These are phyloP conservation scores for Pezicula neosporulosa DNA, from an alignment of 2,329 filamentous ascomycete species.

Conservation along the genomic window DNA sequence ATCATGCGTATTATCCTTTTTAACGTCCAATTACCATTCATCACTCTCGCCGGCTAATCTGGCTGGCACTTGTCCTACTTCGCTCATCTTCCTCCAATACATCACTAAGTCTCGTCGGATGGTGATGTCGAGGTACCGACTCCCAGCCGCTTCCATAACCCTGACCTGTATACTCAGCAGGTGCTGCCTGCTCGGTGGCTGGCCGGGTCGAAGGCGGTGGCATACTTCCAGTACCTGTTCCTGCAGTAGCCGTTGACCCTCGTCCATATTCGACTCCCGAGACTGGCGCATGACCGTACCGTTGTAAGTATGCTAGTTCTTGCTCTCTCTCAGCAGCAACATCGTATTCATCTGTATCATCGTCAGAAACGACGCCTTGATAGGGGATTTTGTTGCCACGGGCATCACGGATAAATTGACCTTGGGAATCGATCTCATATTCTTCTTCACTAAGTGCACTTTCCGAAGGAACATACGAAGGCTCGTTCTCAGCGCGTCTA, in stretches of 20 bases:
- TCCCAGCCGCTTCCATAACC: conserved; percentile 73
- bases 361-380: conserved; percentile 44
- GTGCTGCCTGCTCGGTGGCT: conserved; percentile 5
- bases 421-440: conserved; percentile 61
- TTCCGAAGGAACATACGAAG: conserved; percentile 42
- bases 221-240: neutral
- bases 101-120: conserved; percentile 84
- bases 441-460: conserved; percentile 67
- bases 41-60: conserved; percentile 22
- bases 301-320: conserved; percentile 18
- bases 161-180: conserved; percentile 62
- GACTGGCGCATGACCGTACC: conserved; percentile 18
- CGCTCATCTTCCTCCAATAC: conserved; percentile 84
- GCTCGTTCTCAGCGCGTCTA: conserved; percentile 41
- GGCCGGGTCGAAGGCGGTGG: conserved; percentile 12
- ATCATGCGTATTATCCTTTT: neutral
- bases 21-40: neutral
- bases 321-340: conserved; percentile 27
- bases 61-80: conserved; percentile 62
- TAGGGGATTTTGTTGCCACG: conserved; percentile 55
- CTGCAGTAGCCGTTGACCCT: conserved; percentile 14
- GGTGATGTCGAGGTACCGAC: conserved; percentile 72
- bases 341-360: conserved; percentile 55
- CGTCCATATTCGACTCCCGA: conserved; percentile 23
- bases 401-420: conserved; percentile 58